Evolutionary conservation across 192 early-diverging fungal species (phyloP).

Genomic region (Backusella westeae): DNA sequence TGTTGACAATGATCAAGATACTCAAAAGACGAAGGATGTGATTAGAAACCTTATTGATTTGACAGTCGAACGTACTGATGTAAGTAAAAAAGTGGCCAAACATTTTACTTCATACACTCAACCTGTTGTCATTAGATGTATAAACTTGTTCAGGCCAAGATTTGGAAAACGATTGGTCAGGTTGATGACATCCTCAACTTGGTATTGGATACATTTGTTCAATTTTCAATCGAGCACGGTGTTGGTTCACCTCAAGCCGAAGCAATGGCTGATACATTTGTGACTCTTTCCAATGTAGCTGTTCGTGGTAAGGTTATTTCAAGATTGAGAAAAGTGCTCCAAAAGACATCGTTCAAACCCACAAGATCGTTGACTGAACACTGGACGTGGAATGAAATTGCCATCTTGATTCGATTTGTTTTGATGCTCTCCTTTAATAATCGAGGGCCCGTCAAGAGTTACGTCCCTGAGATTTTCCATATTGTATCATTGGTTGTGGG

Average conservation of each 20-base stretch:
- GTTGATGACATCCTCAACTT: constrained; percentile 82
- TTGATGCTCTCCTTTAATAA: constrained; percentile 92
- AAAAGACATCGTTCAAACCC: constrained; percentile 72
- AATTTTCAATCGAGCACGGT: constrained; percentile 78
- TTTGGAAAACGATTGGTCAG: constrained; percentile 78
- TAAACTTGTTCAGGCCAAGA: constrained; percentile 76
- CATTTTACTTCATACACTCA: neutral
- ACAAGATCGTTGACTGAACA: constrained; percentile 75
- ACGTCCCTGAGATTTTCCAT: constrained; percentile 86
- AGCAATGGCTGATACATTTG: constrained; percentile 83
- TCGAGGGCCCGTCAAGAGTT: constrained; percentile 60
- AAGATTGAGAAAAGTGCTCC: constrained; percentile 77
- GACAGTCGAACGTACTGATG: constrained; percentile 78
- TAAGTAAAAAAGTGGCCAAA: constrained; percentile 5
- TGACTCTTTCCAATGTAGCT: constrained; percentile 76
- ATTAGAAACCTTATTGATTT: constrained; percentile 76
- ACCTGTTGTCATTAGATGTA: constrained; percentile 56
- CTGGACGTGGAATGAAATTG: constrained; percentile 90
- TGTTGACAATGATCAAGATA: constrained; percentile 48
- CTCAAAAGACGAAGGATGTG: constrained; percentile 69
- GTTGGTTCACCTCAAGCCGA: constrained; percentile 77
- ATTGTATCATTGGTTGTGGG: constrained; percentile 84
- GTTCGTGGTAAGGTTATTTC: constrained; percentile 82
- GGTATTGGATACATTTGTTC: constrained; percentile 77
- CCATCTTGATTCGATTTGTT: constrained; percentile 82